These are phyloP conservation scores for Colletotrichum noveboracense DNA, from an alignment of 2,329 filamentous ascomycete genomes.

Conservation along the genomic window DNA sequence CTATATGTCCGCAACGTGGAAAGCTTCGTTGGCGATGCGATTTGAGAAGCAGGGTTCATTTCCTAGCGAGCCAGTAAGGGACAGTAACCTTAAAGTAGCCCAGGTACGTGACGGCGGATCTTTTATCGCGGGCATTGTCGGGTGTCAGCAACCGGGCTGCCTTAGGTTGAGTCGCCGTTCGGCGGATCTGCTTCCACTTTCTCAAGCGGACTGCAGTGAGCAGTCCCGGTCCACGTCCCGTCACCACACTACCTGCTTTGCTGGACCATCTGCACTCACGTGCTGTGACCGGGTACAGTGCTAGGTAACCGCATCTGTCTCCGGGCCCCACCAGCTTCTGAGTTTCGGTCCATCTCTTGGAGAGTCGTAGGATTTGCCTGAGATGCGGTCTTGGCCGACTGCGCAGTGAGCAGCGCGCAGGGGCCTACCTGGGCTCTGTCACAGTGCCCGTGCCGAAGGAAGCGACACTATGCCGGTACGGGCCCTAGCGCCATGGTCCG, in stretches of 20 bases:
- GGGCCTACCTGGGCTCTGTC: background rate
- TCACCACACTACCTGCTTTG: background rate
- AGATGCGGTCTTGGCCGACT: background rate
- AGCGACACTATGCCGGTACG: background rate
- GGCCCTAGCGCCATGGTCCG: background rate
- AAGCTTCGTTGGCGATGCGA: background rate
- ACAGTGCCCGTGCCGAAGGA: background rate
- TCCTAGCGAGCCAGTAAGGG: background rate
- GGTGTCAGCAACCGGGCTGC: background rate
- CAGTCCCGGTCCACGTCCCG: background rate
- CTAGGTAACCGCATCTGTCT: background rate
- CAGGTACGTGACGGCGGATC: background rate
- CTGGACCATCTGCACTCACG: background rate
- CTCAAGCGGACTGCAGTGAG: background rate
- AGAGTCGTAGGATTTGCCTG: background rate
- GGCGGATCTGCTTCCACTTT: background rate
- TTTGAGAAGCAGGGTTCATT: background rate
- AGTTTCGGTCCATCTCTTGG: background rate
- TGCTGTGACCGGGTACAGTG: too few relatives aligned
- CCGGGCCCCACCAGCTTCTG: background rate
- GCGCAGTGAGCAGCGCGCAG: background rate
- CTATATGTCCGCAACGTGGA: background rate
- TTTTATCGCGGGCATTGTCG: background rate
- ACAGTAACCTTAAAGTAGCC: background rate
- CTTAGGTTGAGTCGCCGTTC: background rate